Evolutionary conservation across 257 asterid genomes (phyloP).

Genomic region (Solanum chmielewskii): DNA sequence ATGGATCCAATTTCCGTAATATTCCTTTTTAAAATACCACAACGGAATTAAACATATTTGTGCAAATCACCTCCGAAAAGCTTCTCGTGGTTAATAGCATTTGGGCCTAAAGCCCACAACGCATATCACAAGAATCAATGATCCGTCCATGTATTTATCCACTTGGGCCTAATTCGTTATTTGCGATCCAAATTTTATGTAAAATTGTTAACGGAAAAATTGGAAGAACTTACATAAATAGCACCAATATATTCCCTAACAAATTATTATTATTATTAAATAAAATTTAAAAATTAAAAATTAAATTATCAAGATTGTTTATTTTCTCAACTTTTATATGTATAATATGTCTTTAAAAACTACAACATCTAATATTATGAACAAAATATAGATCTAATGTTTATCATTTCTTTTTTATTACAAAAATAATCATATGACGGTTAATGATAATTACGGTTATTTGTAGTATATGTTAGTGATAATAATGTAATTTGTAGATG

Average conservation of each 20-base stretch:
- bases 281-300: no score
- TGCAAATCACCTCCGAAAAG: no score
- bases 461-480: background rate
- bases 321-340: background rate
- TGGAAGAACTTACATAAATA: background rate
- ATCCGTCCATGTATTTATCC: no score
- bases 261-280: no score
- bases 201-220: no score
- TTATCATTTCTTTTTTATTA: background rate
- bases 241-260: background rate
- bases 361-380: background rate
- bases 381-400: background rate
- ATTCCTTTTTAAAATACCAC: no score
- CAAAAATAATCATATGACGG: background rate
- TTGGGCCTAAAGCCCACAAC: background rate
- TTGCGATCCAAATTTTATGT: background rate
- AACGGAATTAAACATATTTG: no score
- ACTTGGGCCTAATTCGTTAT: background rate
- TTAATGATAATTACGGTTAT: background rate
- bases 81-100: no score
- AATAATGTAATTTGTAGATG: background rate
- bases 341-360: background rate
- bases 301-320: background rate
- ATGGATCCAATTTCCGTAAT: no score
- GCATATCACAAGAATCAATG: background rate